Conservation (phyloP, 2,329 filamentous ascomycete species). For the Fusarium hostae region DNA sequence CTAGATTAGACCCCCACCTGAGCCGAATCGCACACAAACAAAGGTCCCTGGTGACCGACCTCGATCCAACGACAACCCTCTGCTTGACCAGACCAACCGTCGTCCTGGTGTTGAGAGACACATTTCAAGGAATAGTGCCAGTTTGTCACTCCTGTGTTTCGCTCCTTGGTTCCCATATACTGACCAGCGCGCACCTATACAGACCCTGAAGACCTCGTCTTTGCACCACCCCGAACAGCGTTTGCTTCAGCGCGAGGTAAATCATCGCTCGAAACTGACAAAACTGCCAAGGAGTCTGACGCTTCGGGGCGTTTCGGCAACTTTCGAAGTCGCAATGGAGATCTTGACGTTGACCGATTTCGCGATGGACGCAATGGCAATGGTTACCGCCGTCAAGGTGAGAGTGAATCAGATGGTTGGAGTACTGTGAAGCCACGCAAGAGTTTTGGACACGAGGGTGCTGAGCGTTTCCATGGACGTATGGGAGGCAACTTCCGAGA, state of each 20-base stretch:
- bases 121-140: conserved; percentile 65
- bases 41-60: conserved; percentile 58
- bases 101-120: conserved; percentile 65
- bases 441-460: conserved; percentile 77
- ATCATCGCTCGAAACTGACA: conserved; percentile 64
- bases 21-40: conserved; percentile 58
- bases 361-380: conserved; percentile 61
- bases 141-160: conserved; percentile 54
- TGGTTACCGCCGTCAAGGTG: conserved; percentile 64
- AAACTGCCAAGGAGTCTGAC: conserved; percentile 62
- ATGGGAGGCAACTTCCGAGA: conserved; percentile 64
- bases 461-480: conserved; percentile 75
- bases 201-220: conserved; percentile 83
- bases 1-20: conserved; percentile 55
- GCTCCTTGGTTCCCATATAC: conserved; percentile 3
- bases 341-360: conserved; percentile 62
- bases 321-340: conserved; percentile 63
- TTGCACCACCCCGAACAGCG: conserved; percentile 83
- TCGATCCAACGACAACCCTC: conserved; percentile 56
- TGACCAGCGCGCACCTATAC: conserved; percentile 21
- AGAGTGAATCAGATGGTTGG: conserved; percentile 77
- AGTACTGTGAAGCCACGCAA: conserved; percentile 78
- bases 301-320: conserved; percentile 68
- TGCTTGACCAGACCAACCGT: conserved; percentile 62
- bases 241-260: conserved; percentile 80